Percentiles rank a stretch among this genome's conserved stretches.
Conservation (phyloP, 306 rosid species). For the Echinosophora koreensis region DNA sequence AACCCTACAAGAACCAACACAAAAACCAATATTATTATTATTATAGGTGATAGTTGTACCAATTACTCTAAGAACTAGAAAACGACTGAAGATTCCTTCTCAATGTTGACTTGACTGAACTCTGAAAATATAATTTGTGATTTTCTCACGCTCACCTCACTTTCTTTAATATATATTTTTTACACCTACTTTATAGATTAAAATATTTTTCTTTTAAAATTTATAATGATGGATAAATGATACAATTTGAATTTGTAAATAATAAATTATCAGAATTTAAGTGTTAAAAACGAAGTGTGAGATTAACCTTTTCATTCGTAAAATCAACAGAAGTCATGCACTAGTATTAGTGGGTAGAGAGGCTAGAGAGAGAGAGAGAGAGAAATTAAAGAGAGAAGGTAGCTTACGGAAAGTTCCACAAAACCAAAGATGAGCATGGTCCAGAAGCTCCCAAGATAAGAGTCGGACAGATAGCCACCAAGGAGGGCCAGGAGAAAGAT, state of each 20-base stretch:
- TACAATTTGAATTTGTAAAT: no score
- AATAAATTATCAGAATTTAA: no score
- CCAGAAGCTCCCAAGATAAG: conserved; percentile 96
- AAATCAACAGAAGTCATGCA: background rate
- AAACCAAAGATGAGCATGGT: conserved; percentile 94
- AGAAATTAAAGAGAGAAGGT: background rate
- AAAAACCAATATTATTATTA: background rate
- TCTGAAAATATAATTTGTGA: background rate
- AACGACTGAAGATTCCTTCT: conserved; percentile 3
- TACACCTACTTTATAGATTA: no score
- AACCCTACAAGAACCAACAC: conserved; percentile 61
- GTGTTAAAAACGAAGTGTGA: background rate
- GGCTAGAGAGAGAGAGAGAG: conserved; percentile 10
- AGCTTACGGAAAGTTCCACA: conserved; percentile 84
- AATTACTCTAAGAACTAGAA: background rate
- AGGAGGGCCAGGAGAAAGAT: conserved; percentile 90
- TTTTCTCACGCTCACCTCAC: no score
- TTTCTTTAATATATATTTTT: no score
- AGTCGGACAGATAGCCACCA: conserved; percentile 93
- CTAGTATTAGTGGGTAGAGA: background rate
- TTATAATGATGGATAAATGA: no score
- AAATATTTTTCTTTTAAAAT: no score
- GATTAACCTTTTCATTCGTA: background rate
- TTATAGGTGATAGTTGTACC: background rate
- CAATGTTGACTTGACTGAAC: conserved; percentile 1